Evolutionary conservation across 2,329 filamentous ascomycete genomes (phyloP), one percentile per base, ranked within the genome.

Genomic region (Talaromyces marneffei): DNA sequence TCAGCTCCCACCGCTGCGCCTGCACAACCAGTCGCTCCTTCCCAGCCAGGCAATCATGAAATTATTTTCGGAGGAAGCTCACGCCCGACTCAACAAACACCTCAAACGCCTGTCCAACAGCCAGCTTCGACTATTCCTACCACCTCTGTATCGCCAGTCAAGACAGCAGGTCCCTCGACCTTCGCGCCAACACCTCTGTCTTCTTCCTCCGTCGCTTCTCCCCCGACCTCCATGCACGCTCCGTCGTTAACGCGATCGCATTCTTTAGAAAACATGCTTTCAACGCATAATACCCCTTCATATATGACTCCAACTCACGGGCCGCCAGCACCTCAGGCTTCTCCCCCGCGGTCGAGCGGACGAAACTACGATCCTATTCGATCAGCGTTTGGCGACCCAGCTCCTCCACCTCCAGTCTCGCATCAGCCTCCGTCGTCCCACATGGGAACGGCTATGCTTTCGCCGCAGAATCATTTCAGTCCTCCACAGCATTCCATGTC

Each of bases 361-460:
- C 90, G 91, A 70, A 91, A 89, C 69, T 97, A 94, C 76, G 92
- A 97, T 73, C 92, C 92, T 0, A 92, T 96, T 65, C 85, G 92
- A 52, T 90, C 84, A 5, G 84, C 88, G n/a, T 89, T 83, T 50
- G 68, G 72, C 67, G 69, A 76, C 57, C 66, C 74, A 64, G 67
- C 75, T 46, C 69, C 72, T 70, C 63, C 75, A 57, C 66, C 72
- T 66, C 63, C 72, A 62, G 74, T 71, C n/a, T 75, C 76, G 62
- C 65, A 74, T 68, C 39, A 27, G 12, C 81, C 66, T 77, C 82
- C 66, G 77, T 80, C 71, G 72, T 80, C 87, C 18, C 89, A 87
- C 70, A 85, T 87, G 40, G 92, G 53, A 27, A 35, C 90, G 8
- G 90, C 90, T 18, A 66, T 67, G 55, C 63, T 76, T 35, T 70